Conservation (phyloP, 331 rosid genomes). For the Stylosanthes scabra region DNA sequence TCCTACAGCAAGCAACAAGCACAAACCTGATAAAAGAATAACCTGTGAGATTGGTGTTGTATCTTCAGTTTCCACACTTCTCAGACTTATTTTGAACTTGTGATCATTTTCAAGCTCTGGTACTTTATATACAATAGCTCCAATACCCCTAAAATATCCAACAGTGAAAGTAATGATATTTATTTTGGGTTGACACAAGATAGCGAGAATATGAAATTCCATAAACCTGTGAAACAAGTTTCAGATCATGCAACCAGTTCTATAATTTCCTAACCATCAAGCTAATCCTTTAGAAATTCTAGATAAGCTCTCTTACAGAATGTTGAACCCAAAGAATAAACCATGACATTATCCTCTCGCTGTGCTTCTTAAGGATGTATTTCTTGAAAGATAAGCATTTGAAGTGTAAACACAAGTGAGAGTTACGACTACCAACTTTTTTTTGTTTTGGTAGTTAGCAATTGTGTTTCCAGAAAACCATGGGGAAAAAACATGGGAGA, state of each 20-base stretch:
- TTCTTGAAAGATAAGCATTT: neutral
- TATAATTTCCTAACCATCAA: neutral
- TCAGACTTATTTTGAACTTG: slow-evolving; percentile 74
- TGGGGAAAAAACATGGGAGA: no score
- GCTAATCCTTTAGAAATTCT: neutral
- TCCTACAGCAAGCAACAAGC: slow-evolving; percentile 21
- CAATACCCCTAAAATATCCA: slow-evolving; percentile 66
- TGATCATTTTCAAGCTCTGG: slow-evolving; percentile 69
- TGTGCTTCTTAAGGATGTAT: slow-evolving; percentile 1
- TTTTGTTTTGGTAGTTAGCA: no score
- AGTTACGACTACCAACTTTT: neutral
- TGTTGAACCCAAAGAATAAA: neutral
- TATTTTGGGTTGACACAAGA: slow-evolving; percentile 18
- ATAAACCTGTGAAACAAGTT: slow-evolving; percentile 19
- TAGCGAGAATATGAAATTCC: neutral
- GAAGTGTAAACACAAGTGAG: neutral
- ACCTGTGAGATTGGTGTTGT: slow-evolving; percentile 82
- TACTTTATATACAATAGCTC: slow-evolving; percentile 78
- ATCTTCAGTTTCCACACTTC: slow-evolving; percentile 76
- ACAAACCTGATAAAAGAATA: slow-evolving; percentile 30
- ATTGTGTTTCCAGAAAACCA: no score
- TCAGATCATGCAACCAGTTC: neutral
- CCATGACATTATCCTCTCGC: neutral
- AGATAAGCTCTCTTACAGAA: neutral
- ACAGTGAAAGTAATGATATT: neutral